Evolutionary conservation across 306 rosid species (phyloP), one percentile per base, ranked within the genome.

Genomic region (Rosa chinensis): DNA sequence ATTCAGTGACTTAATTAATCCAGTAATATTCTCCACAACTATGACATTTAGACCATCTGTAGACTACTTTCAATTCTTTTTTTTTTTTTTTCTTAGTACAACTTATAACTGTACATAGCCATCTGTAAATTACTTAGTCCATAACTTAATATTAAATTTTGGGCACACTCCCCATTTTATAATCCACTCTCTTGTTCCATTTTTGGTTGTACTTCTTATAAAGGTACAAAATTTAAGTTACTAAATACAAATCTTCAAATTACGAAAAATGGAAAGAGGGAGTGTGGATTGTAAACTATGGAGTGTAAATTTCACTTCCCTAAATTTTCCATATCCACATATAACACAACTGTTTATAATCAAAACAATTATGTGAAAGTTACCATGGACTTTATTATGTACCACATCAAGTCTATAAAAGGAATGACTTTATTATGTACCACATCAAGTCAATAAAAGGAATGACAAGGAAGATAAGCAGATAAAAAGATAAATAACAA

Each of bases 401-500:
- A 73, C 21, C 20, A 49, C 20, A 21, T 52, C 17, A 32, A 71
- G 49, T 16, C 25, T 2, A 20, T 37, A 37, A 71, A 5, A 62
- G 40, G 23, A 39, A 62, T 43, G 77, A 35, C 50, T 20, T 4
- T 10, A 59, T 42, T 44, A 13, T 39, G 18, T 10, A 66, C 14
- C 32, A 64, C 32, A 21, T 52, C 17, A 32, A 71, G 49, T 16
- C 20, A 4, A 20, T 37, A 37, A 75, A 5, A 62, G 48, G 37
- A 39, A 62, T 35, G n/a, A 28, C 13, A 75, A 40, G 5, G 64
- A 55, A 35, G 66, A 76, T 4, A 68, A 79, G 78, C 42, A 50
- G 25, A 83, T 4, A 35, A 72, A 80, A 45, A 69, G 66, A 75
- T 47, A 73, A 79, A 70, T 79, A 56, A 79, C 62, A 80, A 44